Evolutionary conservation across 1,284 basidiomycete genomes (phyloP), one percentile per base, ranked within the genome.

Genomic region (Ganoderma multipileum): DNA sequence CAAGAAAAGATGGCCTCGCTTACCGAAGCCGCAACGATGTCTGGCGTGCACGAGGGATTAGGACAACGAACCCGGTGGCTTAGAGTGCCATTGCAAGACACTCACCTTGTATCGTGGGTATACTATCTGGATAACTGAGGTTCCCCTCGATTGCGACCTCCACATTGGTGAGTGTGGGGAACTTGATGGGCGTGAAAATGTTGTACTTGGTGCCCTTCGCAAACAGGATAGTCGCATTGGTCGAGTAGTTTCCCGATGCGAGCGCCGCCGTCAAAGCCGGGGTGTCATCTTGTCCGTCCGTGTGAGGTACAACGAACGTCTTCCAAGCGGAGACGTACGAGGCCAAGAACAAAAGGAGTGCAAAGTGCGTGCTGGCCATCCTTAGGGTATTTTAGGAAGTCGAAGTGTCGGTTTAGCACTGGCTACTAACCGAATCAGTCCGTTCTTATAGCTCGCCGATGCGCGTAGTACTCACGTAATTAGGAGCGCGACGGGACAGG

Each of bases 71-170:
- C 44, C 4, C n/a, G 54, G 20, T 23, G 52, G 18, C 18, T 33
- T 38, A 33, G 1, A 47, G 23, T 20, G 5, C 12, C 12, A 28
- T 59, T 5, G 20, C n/a, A 33, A 12, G 18, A 23, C 12, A 72
- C 80, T 39, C 58, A 87, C 86, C 81, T 81, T 90, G 89, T 41
- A 89, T 81, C 6, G 83, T 81, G n/a, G 84, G 66, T 66, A 90
- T 85, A 79, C 86, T 83, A 8, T 75, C 78, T 0, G 88, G 87
- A 71, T 87, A 88, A 4, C 84, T 86, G 67, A 89, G 68, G 68
- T 90, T 90, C 2, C 89, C 89, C 68, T 89, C 84, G 66, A 90
- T 83, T 23, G 78, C 77, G 30, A 90, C 79, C 70, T 88, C 86
- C 26, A 89, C 87, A 72, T 89, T 89, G 58, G 81, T 85, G 64